Evolutionary conservation across 805 yeast genomes (phyloP), one percentile per base, ranked within the genome.

Genomic region (Yamadazyma takamatsuzukensis): DNA sequence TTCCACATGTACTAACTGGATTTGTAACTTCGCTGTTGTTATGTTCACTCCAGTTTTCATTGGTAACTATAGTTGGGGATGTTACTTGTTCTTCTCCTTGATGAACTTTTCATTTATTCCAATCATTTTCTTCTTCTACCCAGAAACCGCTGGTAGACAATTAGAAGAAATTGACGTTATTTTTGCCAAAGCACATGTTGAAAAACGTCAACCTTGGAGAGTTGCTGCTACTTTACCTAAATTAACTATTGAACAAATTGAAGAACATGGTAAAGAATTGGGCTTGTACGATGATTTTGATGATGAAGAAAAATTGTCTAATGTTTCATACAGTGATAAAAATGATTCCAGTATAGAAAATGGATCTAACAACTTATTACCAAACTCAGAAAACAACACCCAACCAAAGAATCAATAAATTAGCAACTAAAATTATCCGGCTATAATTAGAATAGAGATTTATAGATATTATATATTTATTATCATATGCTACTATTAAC

Each of bases 221-320:
- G 80, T 81, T 30, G 87, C 88, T 27, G 64, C 69, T 23, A 60
- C 68, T 34, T 46, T 80, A 68, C 85, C 86, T 25, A 72, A 70
- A 53, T 64, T 81, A 36, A 49, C 71, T 13, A 54, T 54, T 40
- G 61, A 62, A 36, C 78, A 80, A 54, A 69, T 80, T 44, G 83
- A 77, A 53, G 68, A 59, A 30, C 78, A 78, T 44, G 80, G 78
- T 47, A 57, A 53, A 43, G 72, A 68, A 27, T 64, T 78, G 41
- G 85, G 85, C 33, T 57, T 80, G 29, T 68, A 63, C 50, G 72
- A 66, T 21, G 68, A 57, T 36, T 57, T 56, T 21, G 70, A 63
- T 33, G 19, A 24, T 8, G 41, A 37, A 24, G 26, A 33, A 13
- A 30, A 22, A 25, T 14, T 17, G 13, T 25, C 35, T 19, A 22